These are phyloP conservation scores for Blumeria graminis DNA, from an alignment of 2,329 filamentous ascomycete species.

Conservation along the genomic window DNA sequence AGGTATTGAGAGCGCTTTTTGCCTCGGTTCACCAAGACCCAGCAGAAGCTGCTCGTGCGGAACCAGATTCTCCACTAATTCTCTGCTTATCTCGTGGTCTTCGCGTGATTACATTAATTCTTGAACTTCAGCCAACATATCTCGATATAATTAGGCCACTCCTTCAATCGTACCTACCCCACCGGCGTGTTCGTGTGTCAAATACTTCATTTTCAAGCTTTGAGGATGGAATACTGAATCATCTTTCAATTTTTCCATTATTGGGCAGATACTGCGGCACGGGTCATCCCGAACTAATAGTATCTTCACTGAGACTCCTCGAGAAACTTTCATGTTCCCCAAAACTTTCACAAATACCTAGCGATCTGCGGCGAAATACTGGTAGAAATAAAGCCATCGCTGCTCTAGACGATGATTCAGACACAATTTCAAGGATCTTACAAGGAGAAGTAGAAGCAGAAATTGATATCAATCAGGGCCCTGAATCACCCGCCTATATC, in stretches of 20 bases:
- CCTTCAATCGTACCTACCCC: conserved; percentile 39
- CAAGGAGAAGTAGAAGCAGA: conserved; percentile 40
- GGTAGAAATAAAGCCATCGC: conserved; percentile 68
- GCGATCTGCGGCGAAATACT: conserved; percentile 8
- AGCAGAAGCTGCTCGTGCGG: conserved; percentile 43
- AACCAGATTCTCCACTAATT: conserved; percentile 59
- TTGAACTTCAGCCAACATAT: conserved; percentile 80
- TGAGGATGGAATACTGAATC: conserved; percentile 70
- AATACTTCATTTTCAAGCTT: conserved; percentile 67
- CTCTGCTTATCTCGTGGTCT: conserved; percentile 58
- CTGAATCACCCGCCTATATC: conserved; percentile 46
- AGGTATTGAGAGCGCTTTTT: conserved; percentile 59
- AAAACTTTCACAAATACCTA: conserved; percentile 20
- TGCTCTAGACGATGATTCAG: conserved; percentile 61
- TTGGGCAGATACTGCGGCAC: conserved; percentile 72
- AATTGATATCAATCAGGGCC: conserved; percentile 49
- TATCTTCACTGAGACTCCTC: conserved; percentile 59
- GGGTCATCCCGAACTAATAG: conserved; percentile 54
- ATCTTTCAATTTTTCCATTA: conserved; percentile 55
- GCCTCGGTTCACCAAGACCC: conserved; percentile 54
- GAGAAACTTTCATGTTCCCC: conserved; percentile 69
- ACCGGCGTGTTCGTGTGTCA: conserved; percentile 35
- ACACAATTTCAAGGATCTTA: conserved; percentile 54
- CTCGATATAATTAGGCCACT: conserved; percentile 66
- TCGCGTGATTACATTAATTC: conserved; percentile 57